phyloP scores from a whole-genome alignment of 2,329 filamentous ascomycete species.

The Penicillium sp. region DNA sequence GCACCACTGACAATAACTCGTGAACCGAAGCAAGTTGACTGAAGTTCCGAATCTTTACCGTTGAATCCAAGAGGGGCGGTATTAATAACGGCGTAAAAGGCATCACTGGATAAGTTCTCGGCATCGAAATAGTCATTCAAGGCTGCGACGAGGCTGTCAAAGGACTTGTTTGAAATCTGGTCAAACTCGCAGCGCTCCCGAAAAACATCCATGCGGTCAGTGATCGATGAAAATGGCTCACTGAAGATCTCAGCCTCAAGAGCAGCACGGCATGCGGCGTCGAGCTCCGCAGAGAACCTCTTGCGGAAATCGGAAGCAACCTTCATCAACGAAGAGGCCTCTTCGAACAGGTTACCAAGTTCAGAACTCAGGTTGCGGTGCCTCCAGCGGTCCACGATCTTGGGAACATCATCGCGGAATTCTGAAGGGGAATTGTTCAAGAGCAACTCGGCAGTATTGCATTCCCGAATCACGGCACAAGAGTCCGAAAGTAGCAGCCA shows the following conservation, averaged over 20 bases:
- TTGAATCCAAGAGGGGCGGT: constrained; percentile 45
- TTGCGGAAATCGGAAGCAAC: constrained; percentile 70
- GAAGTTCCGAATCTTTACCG: constrained; percentile 43
- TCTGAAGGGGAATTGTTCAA: constrained; percentile 61
- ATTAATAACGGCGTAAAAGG: constrained; percentile 53
- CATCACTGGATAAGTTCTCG: constrained; percentile 47
- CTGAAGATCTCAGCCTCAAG: constrained; percentile 72
- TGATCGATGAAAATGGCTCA: constrained; percentile 66
- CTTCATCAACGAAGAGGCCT: constrained; percentile 63
- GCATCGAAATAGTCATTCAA: constrained; percentile 65
- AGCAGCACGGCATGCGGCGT: constrained; percentile 65
- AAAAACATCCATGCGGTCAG: constrained; percentile 73
- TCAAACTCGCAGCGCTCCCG: constrained; percentile 77
- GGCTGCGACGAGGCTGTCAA: constrained; percentile 64
- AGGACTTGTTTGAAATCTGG: constrained; percentile 79
- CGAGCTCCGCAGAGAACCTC: constrained; percentile 66
- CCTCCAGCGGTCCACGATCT: constrained; percentile 43
- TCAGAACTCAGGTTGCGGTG: constrained; percentile 44
- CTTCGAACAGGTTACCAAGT: constrained; percentile 54
- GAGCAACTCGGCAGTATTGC: constrained; percentile 73
- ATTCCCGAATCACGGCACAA: constrained; percentile 74
- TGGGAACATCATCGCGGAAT: constrained; percentile 37
- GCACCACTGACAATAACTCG: constrained; percentile 72
- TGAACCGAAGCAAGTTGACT: constrained; percentile 69
- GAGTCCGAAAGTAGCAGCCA: constrained; percentile 85